Conservation (phyloP, 495 filamentous ascomycete species). For the Aspergillus bertholletiae region DNA sequence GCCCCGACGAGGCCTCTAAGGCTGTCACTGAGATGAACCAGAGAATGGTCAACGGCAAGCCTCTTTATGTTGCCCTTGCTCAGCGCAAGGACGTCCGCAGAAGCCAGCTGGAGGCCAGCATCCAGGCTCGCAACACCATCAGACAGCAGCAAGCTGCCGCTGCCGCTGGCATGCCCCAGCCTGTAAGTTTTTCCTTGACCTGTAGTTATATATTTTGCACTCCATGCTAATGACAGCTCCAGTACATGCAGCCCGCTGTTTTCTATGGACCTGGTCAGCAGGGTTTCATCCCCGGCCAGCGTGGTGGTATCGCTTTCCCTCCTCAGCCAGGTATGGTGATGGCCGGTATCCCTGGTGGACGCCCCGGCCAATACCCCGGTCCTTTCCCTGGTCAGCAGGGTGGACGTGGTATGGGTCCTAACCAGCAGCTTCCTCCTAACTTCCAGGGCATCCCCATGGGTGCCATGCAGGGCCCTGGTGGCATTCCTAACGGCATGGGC, state of each 20-base stretch:
- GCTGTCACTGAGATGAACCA: conserved; percentile 99
- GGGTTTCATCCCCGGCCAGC: conserved; percentile 71
- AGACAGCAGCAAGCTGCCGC: conserved; percentile 97
- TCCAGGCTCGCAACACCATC: conserved; percentile 97
- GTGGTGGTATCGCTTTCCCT: conserved; percentile 82
- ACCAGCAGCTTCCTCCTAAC: conserved; percentile 76
- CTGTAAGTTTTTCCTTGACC: conserved; percentile 41
- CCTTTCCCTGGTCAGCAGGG: conserved; percentile 77
- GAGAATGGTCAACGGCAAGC: conserved; percentile 96
- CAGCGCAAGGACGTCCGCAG: conserved; percentile 99
- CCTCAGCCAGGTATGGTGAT: conserved; percentile 76
- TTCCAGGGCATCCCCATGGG: conserved; percentile 79
- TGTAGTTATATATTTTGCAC: background rate
- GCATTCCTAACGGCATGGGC: conserved; percentile 51
- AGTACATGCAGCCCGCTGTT: conserved; percentile 77
- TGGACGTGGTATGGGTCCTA: conserved; percentile 72
- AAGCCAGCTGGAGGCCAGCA: conserved; percentile 97
- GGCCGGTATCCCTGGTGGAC: conserved; percentile 74
- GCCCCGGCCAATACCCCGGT: conserved; percentile 78
- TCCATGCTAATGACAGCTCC: conserved; percentile 8
- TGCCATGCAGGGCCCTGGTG: conserved; percentile 61
- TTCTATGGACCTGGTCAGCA: conserved; percentile 88
- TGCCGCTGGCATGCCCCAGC: conserved; percentile 84
- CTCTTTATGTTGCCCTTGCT: conserved; percentile 94
- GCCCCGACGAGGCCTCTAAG: conserved; percentile 98